Evolutionary conservation across 192 early-diverging fungal species (phyloP), one percentile per base, ranked within the genome.

Genomic region (Gonapodya prolifera): DNA sequence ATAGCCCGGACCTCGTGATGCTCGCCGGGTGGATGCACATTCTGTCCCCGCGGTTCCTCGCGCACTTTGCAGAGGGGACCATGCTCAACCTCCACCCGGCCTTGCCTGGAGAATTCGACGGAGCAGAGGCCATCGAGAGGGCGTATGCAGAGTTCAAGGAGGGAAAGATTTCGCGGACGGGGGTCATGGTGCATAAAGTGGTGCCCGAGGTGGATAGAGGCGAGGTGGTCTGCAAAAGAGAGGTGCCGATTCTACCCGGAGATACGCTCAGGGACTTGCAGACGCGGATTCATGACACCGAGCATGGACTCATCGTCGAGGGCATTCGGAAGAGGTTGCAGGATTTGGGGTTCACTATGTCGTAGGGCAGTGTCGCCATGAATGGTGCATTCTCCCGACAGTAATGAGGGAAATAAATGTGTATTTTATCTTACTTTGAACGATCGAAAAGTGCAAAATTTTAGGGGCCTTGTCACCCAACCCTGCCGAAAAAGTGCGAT

Each of bases 21-120:
- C 87, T 99, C 32, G 98, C 96, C 2, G 98, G 98, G 35, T 99
- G 90, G 87, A 99, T 99, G 98, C 98, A 97, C 82, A 99, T 99
- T 78, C 87, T 99, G 34, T 94, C 93, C 16, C 85, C 94, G 1
- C 85, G 87, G 31, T 99, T 98, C 78, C 80, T 99, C 70, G 82
- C 88, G 34, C 70, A 82, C 77, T 95, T 98, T 80, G 84, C 87
- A 23, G 79, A 83, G 0, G 80, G 85, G 28, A 87, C 86, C 61
- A 85, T 99, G 75, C 94, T 99, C 82, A 99, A 99, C 84, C 84
- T 99, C 77, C 98, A 99, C 76, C 98, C 97, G 30, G 96, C 98
- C 0, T 84, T 99, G 32, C 98, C 98, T 2, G 95, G 95, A 45
- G 88, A 93, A 81, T 95, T 99, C 82, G 95, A 98, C 78, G 98